These are phyloP conservation scores for Microdochium nivale DNA, from an alignment of 2,329 filamentous ascomycete species.

Conservation along the genomic window DNA sequence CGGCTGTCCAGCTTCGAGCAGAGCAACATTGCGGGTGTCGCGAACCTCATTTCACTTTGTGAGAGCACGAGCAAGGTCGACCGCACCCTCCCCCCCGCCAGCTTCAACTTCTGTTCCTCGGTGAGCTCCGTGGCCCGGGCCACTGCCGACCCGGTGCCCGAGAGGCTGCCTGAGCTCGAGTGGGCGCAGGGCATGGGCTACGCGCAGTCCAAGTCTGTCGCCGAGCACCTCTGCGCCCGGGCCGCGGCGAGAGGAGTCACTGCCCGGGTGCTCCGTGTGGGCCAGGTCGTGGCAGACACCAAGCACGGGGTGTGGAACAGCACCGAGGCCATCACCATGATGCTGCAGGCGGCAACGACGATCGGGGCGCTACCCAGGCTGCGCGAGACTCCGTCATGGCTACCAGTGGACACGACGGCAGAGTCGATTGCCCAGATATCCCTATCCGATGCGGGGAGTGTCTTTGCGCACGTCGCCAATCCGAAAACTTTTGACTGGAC, in stretches of 20 bases:
- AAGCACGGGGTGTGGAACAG: slow-evolving; percentile 39
- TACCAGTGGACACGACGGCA: slow-evolving; percentile 36
- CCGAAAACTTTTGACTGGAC: slow-evolving; percentile 40
- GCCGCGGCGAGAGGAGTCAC: slow-evolving; percentile 23
- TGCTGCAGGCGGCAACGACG: slow-evolving; percentile 35
- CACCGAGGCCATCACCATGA: slow-evolving; percentile 42
- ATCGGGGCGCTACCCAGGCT: slow-evolving; percentile 35
- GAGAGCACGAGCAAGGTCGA: slow-evolving; percentile 3
- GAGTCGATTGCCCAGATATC: slow-evolving; percentile 28
- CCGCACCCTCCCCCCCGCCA: slow-evolving; percentile 3
- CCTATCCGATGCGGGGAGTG: slow-evolving; percentile 13
- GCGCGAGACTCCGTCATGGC: slow-evolving; percentile 33
- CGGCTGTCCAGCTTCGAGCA: slow-evolving; percentile 38
- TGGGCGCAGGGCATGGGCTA: slow-evolving; percentile 34
- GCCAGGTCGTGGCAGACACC: slow-evolving; percentile 41
- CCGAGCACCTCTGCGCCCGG: slow-evolving; percentile 25
- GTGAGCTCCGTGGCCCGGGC: slow-evolving; percentile 32
- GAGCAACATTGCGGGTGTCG: slow-evolving; percentile 33
- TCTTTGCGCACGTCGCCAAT: slow-evolving; percentile 40
- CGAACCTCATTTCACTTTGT: slow-evolving; percentile 31
- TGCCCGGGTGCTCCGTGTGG: slow-evolving; percentile 32
- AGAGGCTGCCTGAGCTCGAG: slow-evolving; percentile 23
- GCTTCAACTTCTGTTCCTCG: slow-evolving; percentile 42
- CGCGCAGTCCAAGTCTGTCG: slow-evolving; percentile 30
- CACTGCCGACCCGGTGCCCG: slow-evolving; percentile 19